Base-by-base conservation (phyloP, 2,329 filamentous ascomycete species). In the Clonostachys rhizophaga region DNA sequence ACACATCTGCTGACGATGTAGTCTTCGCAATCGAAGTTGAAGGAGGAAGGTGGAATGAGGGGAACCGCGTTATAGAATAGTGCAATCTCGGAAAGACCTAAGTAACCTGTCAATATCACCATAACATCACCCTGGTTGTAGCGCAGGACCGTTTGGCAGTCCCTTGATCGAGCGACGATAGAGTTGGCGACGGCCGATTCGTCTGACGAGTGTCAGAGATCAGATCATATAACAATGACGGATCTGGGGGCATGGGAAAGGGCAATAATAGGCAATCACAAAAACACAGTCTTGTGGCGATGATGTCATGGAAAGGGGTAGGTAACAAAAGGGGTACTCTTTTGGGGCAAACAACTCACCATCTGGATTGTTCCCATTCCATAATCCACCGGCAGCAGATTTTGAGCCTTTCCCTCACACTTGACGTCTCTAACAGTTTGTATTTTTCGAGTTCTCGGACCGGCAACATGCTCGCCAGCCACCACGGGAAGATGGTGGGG, bases 401-500 rank as follows among this genome's bases (percentile, higher is more conserved):
- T 70, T 95, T 95, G 47, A 96, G 66, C 48, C 91, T 75, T 58
- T 91, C 83, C 50, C 91, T 76, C 5, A 95, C 89, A 54, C 87
- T 92, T 4, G 76, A 84, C 6, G 86, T 87, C 12, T 75, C 74
- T 13, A 96, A 68, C 17, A 96, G 69, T 12, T 78, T 74, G 55
- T 95, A 95, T 61, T 92, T 95, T 57, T 94, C 86, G 30, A 82
- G 71, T 24, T 94, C 87, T 13, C 79, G 77, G 36, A 94, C 83
- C 0, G 90, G 90, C 12, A 95, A 66, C 17, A 94, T 83, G 58
- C 83, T 89, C 10, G 87, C 91, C 54, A 96, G 86, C 91, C 91
- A 96, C 77, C 91, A 96, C 0, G 91, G 88, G 54, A 96, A 94
- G 2, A 81, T 64, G 4, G 84, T 84, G 1, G 89, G 84, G 57